Base-by-base conservation (phyloP, 2,329 filamentous ascomycete genomes). In the Claviceps paspali region DNA sequence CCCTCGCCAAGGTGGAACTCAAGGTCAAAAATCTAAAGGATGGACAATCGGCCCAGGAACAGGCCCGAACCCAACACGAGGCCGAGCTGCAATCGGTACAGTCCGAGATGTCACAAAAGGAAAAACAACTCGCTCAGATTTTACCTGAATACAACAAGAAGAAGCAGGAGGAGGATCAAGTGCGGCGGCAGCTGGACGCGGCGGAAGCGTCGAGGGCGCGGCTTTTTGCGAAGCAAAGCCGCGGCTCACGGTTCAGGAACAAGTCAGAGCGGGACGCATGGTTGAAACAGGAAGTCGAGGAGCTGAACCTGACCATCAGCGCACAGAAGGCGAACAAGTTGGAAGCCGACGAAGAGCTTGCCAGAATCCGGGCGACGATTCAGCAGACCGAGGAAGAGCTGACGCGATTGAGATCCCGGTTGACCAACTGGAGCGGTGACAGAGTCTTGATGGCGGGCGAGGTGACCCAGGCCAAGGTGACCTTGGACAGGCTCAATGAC, bases 141-240 rank as follows among this genome's bases (percentile, higher is more conserved):
- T 61, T 79, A 10, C 91, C 92, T 0, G 68, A 81, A 15, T 93
- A 84, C 53, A 79, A 77, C 37, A 65, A 73, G 41, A 77, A 77
- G 45, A 85, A 79, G 54, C 67, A 75, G 36, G 70, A 84, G 41
- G 91, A 95, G 53, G 68, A 70, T 12, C 69, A 73, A 12, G 65
- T 83, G 21, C 79, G 78, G 49, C 67, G 78, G 38, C 75, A 81
- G 41, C 67, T 96, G 9, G 80, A 86, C 33, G 68, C 81, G 35
- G 81, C 81, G 0, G 82, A 92, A 49, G 79, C 79, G 6, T 70
- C 73, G 5, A 72, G 83, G 29, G 76, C 82, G 45, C 78, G 87
- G 27, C 70, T 98, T 6, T 84, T 93, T 52, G 83, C 82, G 35
- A 98, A 98, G 57, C 88, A 98, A 59, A 85, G 81, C 30, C 79